Percentiles rank a stretch among this genome's conserved stretches.
Conservation (phyloP, 139 green algal species). For the Volvox africanus region DNA sequence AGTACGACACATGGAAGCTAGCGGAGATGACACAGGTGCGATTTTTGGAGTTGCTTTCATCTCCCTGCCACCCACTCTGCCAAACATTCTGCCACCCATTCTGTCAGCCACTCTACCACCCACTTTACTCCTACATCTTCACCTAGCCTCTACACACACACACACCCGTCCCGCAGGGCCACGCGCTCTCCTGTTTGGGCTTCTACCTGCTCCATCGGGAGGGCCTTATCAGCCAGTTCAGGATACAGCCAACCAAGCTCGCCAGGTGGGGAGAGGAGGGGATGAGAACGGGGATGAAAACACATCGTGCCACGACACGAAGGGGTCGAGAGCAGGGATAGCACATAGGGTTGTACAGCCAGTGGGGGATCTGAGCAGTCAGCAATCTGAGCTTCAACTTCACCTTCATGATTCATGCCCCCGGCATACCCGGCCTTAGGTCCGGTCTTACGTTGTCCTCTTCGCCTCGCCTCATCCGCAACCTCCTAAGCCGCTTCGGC, state of each 20-base stretch:
- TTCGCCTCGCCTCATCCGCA: neutral
- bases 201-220: conserved; percentile 52
- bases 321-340: too few relatives aligned
- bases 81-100: too few relatives aligned
- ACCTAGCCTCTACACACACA: neutral
- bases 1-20: conserved; percentile 63
- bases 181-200: conserved; percentile 50
- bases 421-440: too few relatives aligned
- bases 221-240: conserved; percentile 27
- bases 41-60: too few relatives aligned
- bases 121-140: neutral
- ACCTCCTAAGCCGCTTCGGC: too few relatives aligned
- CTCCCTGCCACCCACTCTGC: too few relatives aligned
- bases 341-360: too few relatives aligned
- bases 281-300: neutral
- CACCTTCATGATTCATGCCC: too few relatives aligned
- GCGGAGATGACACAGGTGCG: conserved; percentile 27
- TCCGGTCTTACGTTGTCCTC: neutral
- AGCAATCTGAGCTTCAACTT: too few relatives aligned
- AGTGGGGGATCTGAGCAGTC: too few relatives aligned
- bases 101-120: too few relatives aligned
- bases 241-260: neutral
- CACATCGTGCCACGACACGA: too few relatives aligned
- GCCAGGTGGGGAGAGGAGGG: neutral
- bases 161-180: conserved; percentile 29